Evolutionary conservation across 805 yeast species (phyloP).

Genomic region (Tetrapisispora nanseiensis): DNA sequence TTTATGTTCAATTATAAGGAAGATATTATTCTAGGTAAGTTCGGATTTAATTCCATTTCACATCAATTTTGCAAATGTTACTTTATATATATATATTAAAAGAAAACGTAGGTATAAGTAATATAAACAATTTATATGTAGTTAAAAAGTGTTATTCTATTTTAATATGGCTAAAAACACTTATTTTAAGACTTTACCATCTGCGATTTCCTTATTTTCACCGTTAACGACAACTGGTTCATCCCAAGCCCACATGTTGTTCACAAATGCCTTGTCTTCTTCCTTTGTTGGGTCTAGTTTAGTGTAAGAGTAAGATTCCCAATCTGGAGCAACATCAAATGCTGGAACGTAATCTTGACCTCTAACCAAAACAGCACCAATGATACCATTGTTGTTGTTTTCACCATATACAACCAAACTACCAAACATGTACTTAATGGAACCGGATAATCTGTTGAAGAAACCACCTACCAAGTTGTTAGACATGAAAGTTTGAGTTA

Average conservation of each 20-base stretch:
- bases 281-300: slow-evolving; percentile 73
- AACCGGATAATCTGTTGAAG: slow-evolving; percentile 88
- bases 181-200: slow-evolving; percentile 94
- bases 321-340: slow-evolving; percentile 97
- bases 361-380: slow-evolving; percentile 90
- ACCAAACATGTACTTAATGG: slow-evolving; percentile 92
- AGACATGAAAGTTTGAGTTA: slow-evolving; percentile 95
- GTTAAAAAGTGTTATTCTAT: background rate
- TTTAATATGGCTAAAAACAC: background rate
- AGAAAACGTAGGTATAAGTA: too few relatives aligned
- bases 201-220: slow-evolving; percentile 78
- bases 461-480: slow-evolving; percentile 97
- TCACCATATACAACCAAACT: slow-evolving; percentile 92
- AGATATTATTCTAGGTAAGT: too few relatives aligned
- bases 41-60: too few relatives aligned
- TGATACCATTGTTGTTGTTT: slow-evolving; percentile 95
- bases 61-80: too few relatives aligned
- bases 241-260: slow-evolving; percentile 98
- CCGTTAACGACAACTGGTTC: slow-evolving; percentile 80
- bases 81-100: too few relatives aligned
- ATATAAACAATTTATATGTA: background rate
- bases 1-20: too few relatives aligned
- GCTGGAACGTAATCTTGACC: slow-evolving; percentile 90
- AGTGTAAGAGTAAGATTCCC: slow-evolving; percentile 86
- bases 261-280: slow-evolving; percentile 69